Evolutionary conservation across 208 protist genomes (phyloP).

Genomic region (Acanthamoeba lenticulata): DNA sequence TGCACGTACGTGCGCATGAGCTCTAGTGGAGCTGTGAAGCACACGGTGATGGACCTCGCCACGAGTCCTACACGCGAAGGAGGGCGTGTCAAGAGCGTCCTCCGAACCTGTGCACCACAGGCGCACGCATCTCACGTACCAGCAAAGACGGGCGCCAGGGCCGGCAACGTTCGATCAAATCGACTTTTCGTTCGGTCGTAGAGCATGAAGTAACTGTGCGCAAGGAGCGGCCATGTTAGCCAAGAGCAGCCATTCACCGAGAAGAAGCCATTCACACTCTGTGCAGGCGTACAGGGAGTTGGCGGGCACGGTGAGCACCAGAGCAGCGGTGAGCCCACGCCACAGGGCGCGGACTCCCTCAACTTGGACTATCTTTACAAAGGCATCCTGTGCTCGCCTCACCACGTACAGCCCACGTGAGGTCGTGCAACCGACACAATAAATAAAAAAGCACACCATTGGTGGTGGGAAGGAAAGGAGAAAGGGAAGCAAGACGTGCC

Average conservation of each 20-base stretch:
- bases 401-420: no score
- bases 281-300: slow-evolving; percentile 61
- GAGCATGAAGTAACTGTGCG: slow-evolving; percentile 75
- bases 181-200: slow-evolving; percentile 75
- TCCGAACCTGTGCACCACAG: not conserved
- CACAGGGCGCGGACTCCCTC: slow-evolving; percentile 73
- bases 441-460: not conserved
- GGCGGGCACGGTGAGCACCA: slow-evolving; percentile 74
- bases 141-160: not conserved
- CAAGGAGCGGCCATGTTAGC: not conserved
- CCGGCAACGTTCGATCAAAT: not conserved
- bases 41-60: slow-evolving; percentile 65
- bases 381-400: slow-evolving; percentile 67
- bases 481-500: not conserved
- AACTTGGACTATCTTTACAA: slow-evolving; percentile 68
- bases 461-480: not conserved
- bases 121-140: not conserved
- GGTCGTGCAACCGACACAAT: no score
- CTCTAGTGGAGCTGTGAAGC: slow-evolving; percentile 75
- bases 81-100: not conserved
- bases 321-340: slow-evolving; percentile 66
- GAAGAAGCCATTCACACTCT: not conserved
- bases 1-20: slow-evolving; percentile 76
- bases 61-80: not conserved
- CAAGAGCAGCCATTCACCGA: not conserved